phyloP scores from a whole-genome alignment of 1,284 basidiomycete species.

The Flammula alnicola region DNA sequence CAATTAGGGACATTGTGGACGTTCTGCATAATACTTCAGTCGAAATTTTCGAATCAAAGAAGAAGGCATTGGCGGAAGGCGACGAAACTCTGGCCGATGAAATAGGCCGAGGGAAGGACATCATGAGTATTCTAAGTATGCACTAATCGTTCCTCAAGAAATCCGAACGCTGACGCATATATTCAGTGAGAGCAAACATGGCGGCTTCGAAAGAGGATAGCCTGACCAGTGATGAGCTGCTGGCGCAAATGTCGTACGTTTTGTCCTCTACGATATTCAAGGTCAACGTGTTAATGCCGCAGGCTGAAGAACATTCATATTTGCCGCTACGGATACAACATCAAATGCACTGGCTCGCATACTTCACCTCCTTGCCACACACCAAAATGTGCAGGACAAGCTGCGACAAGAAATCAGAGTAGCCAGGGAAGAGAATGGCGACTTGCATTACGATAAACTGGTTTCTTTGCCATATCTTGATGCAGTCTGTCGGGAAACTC shows the following conservation, averaged over 20 bases:
- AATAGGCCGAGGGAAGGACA: constrained; percentile 46
- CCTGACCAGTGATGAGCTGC: constrained; percentile 36
- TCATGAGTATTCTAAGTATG: constrained; percentile 51
- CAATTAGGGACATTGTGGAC: constrained; percentile 38
- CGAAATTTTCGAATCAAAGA: constrained; percentile 42
- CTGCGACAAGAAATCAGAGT: constrained; percentile 41
- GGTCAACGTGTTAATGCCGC: background rate
- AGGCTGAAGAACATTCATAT: constrained; percentile 41
- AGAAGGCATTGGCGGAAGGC: constrained; percentile 30
- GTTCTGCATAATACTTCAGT: constrained; percentile 38
- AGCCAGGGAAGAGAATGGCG: constrained; percentile 28
- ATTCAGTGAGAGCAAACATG: constrained; percentile 40
- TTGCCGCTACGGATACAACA: constrained; percentile 51
- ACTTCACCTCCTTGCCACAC: constrained; percentile 39
- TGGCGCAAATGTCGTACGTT: constrained; percentile 28
- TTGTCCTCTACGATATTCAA: background rate
- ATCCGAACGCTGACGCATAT: background rate
- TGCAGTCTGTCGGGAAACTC: constrained; percentile 46
- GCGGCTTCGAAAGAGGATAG: constrained; percentile 34
- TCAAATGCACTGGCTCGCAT: constrained; percentile 43
- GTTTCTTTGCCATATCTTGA: constrained; percentile 45
- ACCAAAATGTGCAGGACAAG: constrained; percentile 41
- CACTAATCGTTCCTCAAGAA: background rate
- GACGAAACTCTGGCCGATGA: constrained; percentile 31
- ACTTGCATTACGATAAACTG: constrained; percentile 39